Evolutionary conservation across 2,329 filamentous ascomycete genomes (phyloP).

Genomic region (Pseudovirgaria hyperparasitica): DNA sequence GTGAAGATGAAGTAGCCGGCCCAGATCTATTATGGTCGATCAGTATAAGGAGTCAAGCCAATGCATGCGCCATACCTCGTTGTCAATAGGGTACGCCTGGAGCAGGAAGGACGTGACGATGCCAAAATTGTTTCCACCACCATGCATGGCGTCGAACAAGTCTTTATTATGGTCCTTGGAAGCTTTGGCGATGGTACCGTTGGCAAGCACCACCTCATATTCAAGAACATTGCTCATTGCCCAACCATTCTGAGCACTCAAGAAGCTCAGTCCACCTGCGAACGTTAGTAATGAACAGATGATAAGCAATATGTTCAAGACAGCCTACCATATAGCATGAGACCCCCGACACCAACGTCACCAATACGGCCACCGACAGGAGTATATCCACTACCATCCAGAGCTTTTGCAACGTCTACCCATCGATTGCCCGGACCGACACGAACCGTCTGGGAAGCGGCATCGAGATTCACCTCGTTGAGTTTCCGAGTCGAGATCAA

Average conservation of each 20-base stretch:
- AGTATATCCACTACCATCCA: constrained; percentile 23
- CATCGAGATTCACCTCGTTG: constrained; percentile 15
- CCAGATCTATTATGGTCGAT: constrained; percentile 23
- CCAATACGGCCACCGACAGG: constrained; percentile 35
- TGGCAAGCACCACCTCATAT: constrained; percentile 35
- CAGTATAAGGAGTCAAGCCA: background rate
- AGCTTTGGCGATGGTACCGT: constrained; percentile 31
- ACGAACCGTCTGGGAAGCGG: constrained; percentile 13
- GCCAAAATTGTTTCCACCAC: constrained; percentile 31
- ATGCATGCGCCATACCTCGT: constrained; percentile 14
- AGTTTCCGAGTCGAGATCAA: constrained; percentile 32
- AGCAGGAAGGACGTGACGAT: constrained; percentile 27
- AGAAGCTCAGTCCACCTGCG: constrained; percentile 17
- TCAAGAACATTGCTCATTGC: constrained; percentile 35
- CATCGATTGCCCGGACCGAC: constrained; percentile 21
- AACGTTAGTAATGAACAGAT: too few relatives aligned
- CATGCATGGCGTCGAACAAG: constrained; percentile 29
- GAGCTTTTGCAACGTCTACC: constrained; percentile 24
- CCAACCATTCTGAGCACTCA: constrained; percentile 31
- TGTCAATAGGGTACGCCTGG: constrained; percentile 12
- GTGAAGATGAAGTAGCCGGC: constrained; percentile 33
- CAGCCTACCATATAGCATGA: constrained; percentile 30
- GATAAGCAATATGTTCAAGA: constrained; percentile 24
- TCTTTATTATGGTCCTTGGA: constrained; percentile 25
- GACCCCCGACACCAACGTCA: constrained; percentile 35